Base-by-base conservation (phyloP, 345 rosid species). In the Fremontodendron californicum region DNA sequence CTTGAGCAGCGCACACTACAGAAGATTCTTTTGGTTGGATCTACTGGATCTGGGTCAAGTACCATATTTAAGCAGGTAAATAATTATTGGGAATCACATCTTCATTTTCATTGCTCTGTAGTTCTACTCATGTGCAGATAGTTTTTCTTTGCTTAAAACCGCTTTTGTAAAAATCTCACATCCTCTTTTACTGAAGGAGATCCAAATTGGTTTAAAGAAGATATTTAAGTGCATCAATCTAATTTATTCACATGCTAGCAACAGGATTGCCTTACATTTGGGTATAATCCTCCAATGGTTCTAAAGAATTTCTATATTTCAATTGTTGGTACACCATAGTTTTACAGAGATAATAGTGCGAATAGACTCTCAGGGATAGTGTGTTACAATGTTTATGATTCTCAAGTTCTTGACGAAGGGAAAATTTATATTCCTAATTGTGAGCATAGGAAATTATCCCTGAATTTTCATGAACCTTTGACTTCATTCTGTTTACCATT, bases 61-160 rank as follows among this genome's bases (percentile, higher is more conserved):
- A 96, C 98, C 9, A 89, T 96, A 74, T 96, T 92, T 83, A 96
- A 96, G 87, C 99, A 94, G 99, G 99, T 94, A 55, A 45, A 40
- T 75, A 75, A 21, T 74, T 49, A 63, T 74, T 8, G 18, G 58
- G 77, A 45, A 43, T 63, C 23, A 18, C 67, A 63, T 48, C 61
- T 27, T 40, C 29, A 64, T 49, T 54, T 68, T 64, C 51, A 35
- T 58, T 11, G 18, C 5, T 45, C 57, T 58, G 23, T 65, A 63
- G 13, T 46, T 69, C n/a, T 57, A 11, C 29, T 77, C 23, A 31
- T 45, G 6, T 29, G 58, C 33, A 11, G 45, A 71, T 62, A 12
- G 23, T 23, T 40, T 64, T 31, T 67, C 31, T 16, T 37, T 67
- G 13, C 45, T 35, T 1, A 33, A 25, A 54, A 12, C 55, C 0